Conservation (phyloP, 352 stramenopile genomes). For the Globisporangium megalacanthum region DNA sequence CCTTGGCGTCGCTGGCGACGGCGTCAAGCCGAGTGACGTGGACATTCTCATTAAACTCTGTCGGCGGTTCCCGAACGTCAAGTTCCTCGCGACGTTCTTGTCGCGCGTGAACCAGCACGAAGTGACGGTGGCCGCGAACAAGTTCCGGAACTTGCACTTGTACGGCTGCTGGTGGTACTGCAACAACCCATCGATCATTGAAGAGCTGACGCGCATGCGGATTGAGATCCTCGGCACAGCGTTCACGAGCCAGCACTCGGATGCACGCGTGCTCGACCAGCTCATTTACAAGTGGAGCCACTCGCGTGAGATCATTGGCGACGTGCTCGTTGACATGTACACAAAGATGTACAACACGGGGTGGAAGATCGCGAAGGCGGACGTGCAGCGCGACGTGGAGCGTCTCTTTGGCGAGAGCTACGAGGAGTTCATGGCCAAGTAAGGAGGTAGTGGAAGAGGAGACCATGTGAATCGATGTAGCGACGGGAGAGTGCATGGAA, state of each 20-base stretch:
- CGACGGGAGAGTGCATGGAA: no score
- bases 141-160: constrained; percentile 93
- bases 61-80: constrained; percentile 84
- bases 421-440: constrained; percentile 91
- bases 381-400: constrained; percentile 83
- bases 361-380: constrained; percentile 78
- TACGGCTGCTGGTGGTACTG: constrained; percentile 96
- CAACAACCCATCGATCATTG: constrained; percentile 95
- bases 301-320: constrained; percentile 84
- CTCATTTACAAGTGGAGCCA: constrained; percentile 95
- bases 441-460: not conserved
- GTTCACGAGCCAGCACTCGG: constrained; percentile 93
- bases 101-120: constrained; percentile 93
- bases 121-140: constrained; percentile 90
- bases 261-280: constrained; percentile 92
- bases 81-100: constrained; percentile 94
- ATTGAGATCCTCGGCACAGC: constrained; percentile 92
- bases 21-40: constrained; percentile 89
- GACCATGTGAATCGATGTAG: no score
- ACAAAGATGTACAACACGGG: constrained; percentile 77
- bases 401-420: constrained; percentile 87
- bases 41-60: constrained; percentile 84
- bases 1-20: constrained; percentile 78
- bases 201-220: constrained; percentile 83
- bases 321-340: constrained; percentile 88